Percentiles rank a stretch among this genome's conserved stretches.
Conservation (phyloP, 495 filamentous ascomycete genomes). For the Tuber microsphaerosporum region DNA sequence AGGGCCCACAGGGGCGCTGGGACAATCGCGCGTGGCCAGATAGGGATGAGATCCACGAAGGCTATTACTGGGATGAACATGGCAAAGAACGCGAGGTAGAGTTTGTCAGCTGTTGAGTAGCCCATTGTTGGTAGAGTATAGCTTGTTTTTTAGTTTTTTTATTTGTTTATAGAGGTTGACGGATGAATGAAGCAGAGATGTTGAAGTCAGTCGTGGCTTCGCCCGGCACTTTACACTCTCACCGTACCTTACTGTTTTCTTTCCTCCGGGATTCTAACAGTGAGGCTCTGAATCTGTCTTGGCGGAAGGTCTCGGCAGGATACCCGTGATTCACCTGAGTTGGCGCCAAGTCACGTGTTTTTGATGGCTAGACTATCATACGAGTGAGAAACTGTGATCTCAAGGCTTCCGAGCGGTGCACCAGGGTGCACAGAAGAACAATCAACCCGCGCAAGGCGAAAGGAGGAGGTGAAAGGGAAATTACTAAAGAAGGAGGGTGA, state of each 20-base stretch:
- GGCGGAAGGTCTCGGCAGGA: neutral
- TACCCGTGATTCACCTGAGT: too few species aligned
- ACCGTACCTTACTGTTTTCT: neutral
- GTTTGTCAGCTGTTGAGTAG: conserved; percentile 18
- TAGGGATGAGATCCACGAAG: conserved; percentile 30
- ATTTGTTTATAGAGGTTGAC: neutral
- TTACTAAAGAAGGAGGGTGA: neutral
- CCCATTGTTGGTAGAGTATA: conserved; percentile 13
- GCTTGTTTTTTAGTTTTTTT: neutral
- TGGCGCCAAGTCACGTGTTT: too few species aligned
- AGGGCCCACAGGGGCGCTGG: conserved; percentile 21
- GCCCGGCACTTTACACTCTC: too few species aligned
- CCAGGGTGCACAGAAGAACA: neutral
- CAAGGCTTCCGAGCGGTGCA: too few species aligned
- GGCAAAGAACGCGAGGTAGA: conserved; percentile 23
- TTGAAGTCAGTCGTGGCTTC: neutral
- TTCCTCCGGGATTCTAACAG: neutral
- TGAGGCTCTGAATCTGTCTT: neutral
- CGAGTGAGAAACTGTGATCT: neutral
- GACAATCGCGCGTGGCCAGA: conserved; percentile 33
- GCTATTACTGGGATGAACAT: conserved; percentile 34
- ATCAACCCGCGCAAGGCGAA: neutral
- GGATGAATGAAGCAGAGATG: neutral
- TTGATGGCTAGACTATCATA: too few species aligned
- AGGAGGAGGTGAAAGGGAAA: neutral